These are phyloP conservation scores for Annulohypoxylon maeteangense DNA, from an alignment of 495 filamentous ascomycete genomes.

Conservation along the genomic window DNA sequence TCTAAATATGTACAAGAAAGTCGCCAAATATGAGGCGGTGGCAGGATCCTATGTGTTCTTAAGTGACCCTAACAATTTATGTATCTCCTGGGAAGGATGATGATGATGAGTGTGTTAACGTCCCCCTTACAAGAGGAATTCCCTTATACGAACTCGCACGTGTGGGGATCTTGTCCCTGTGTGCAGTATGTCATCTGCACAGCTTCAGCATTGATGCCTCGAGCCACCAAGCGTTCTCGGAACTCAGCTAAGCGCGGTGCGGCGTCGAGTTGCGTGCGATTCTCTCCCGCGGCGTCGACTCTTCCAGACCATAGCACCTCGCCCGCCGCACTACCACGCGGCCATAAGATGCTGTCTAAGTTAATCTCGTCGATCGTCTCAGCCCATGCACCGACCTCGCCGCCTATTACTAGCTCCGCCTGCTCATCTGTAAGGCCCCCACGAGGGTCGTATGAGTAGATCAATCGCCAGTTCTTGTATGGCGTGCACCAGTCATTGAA, in stretches of 20 bases:
- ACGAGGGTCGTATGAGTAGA: slow-evolving; percentile 80
- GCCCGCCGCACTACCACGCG: slow-evolving; percentile 73
- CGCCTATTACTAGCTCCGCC: slow-evolving; percentile 75
- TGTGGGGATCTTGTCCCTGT: slow-evolving; percentile 53
- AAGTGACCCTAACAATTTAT: background rate
- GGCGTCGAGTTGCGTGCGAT: slow-evolving; percentile 72
- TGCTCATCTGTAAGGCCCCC: slow-evolving; percentile 65
- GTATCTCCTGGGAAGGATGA: background rate
- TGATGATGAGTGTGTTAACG: background rate
- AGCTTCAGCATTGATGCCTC: slow-evolving; percentile 69
- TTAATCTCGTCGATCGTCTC: slow-evolving; percentile 79
- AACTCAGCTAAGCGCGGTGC: slow-evolving; percentile 73
- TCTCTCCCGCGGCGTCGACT: slow-evolving; percentile 66
- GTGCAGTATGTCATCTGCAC: slow-evolving; percentile 65
- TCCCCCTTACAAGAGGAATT: background rate
- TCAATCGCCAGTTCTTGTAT: slow-evolving; percentile 77
- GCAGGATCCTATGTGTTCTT: slow-evolving; percentile 11
- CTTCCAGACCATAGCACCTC: slow-evolving; percentile 82
- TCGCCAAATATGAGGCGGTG: slow-evolving; percentile 11
- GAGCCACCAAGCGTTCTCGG: slow-evolving; percentile 74
- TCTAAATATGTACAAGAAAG: slow-evolving; percentile 32
- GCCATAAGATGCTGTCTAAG: slow-evolving; percentile 79
- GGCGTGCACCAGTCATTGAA: slow-evolving; percentile 82
- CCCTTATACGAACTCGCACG: slow-evolving; percentile 45
- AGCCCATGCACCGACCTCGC: slow-evolving; percentile 80